phyloP scores from a whole-genome alignment of 2,329 filamentous ascomycete genomes.

The Clarireedia monteithiana region DNA sequence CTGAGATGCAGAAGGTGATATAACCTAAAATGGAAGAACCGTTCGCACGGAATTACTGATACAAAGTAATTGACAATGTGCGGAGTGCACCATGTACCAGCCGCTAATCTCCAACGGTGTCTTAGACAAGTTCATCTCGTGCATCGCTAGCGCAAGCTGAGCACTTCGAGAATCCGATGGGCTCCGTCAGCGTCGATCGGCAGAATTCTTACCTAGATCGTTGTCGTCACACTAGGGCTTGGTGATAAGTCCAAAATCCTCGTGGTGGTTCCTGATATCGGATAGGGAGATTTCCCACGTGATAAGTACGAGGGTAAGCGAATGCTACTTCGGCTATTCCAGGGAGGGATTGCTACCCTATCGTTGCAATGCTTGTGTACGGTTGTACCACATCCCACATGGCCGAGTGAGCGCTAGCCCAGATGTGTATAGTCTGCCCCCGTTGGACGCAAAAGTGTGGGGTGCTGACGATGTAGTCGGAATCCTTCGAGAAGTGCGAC shows the following conservation, averaged over 20 bases:
- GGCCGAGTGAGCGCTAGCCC: background rate
- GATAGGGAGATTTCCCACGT: no score
- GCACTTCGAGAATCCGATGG: background rate
- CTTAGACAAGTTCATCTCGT: background rate
- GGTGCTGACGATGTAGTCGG: no score
- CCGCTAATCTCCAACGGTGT: background rate
- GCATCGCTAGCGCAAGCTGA: background rate
- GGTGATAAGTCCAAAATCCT: no score
- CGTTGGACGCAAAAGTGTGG: background rate
- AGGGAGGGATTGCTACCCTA: background rate
- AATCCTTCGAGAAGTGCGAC: no score
- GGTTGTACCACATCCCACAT: background rate
- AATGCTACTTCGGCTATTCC: background rate
- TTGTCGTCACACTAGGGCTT: no score
- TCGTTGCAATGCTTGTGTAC: background rate
- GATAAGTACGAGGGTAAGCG: background rate
- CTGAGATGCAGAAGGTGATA: background rate
- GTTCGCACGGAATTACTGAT: background rate
- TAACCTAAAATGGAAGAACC: background rate
- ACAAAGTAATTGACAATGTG: background rate
- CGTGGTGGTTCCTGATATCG: no score
- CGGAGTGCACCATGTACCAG: background rate
- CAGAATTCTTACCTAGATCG: no score
- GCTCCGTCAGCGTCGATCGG: no score
- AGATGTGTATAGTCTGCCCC: background rate